Evolutionary conservation across 768 basidiomycete species (phyloP), one percentile per base, ranked within the genome.

Genomic region (Boletellus ananiceps): DNA sequence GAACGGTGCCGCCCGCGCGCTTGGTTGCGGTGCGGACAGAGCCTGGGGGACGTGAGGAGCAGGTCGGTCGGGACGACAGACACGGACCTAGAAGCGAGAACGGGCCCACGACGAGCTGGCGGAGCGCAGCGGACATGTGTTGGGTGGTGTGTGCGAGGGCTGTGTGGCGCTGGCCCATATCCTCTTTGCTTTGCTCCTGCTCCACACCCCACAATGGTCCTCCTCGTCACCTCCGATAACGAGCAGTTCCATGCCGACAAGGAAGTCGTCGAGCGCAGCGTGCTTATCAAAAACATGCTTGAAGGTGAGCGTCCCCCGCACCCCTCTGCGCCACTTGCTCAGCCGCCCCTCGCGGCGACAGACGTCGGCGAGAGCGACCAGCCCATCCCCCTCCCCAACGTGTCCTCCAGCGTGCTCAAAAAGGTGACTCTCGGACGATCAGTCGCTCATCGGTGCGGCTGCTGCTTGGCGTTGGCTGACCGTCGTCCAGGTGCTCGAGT

Each of bases 271-370:
- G 90, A 94, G 74, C 89, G 96, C 69, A 87, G 84, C 55, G 93
- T 95, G 9, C 82, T 99, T 61, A 96, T 99, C 72, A 96, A 95
- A 79, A 95, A 96, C 78, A 97, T 99, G 96, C 87, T 98, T 46
- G 96, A 98, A 73, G 96, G 96, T 91, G 49, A 60, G 45, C 33
- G 43, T 11, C 35, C 14, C 48, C 44, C 44, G 52, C 35, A 32
- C 39, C 16, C 34, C 15, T 23, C 23, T 25, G 8, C 29, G 29
- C 18, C 21, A n/a, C 40, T 29, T 15, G 32, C 33, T 38, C 13
- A 50, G 27, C 43, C 19, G 27, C 42, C 48, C 37, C 29, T 42
- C 27, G 29, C 34, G 34, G 25, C 40, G 56, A 49, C 60, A 96
- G 93, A 97, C 72, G 86, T 95, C 47, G 93, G 92, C 59, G 94